A percentile compares a stretch with the other conserved stretches of the same genome.
These are phyloP conservation scores for Gossypium sturtianum DNA, from an alignment of 345 rosid species.

Conservation along the genomic window DNA sequence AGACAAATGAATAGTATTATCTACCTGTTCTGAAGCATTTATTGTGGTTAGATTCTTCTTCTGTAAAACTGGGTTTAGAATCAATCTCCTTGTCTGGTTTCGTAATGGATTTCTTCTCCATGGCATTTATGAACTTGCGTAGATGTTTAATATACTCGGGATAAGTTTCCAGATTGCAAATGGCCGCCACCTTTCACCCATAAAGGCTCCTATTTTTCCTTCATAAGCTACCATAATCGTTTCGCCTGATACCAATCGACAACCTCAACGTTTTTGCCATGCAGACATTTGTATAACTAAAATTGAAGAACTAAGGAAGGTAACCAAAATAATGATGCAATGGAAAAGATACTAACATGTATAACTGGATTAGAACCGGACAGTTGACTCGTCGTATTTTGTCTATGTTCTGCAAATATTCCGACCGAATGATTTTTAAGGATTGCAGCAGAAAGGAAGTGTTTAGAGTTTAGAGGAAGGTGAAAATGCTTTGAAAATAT, in stretches of 20 bases:
- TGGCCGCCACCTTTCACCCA: slow-evolving; percentile 98
- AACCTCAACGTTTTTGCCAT: slow-evolving; percentile 90
- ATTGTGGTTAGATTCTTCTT: slow-evolving; percentile 39
- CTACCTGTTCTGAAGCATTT: slow-evolving; percentile 49
- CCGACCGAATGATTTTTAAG: slow-evolving; percentile 1
- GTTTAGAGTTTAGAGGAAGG: not conserved
- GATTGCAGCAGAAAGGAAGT: not conserved
- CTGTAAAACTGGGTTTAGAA: slow-evolving; percentile 50
- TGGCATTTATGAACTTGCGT: slow-evolving; percentile 67
- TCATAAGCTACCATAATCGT: slow-evolving; percentile 84
- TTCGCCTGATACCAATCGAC: slow-evolving; percentile 88
- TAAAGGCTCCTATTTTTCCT: slow-evolving; percentile 82
- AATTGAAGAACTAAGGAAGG: not conserved
- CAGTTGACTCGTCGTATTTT: slow-evolving; percentile 80
- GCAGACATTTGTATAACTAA: slow-evolving; percentile 11
- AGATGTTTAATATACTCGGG: slow-evolving; percentile 90
- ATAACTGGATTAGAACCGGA: slow-evolving; percentile 90
- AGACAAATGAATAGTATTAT: not conserved
- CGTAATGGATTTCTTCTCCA: slow-evolving; percentile 76
- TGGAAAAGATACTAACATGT: slow-evolving; percentile 55
- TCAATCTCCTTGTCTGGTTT: slow-evolving; percentile 41
- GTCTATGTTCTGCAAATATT: slow-evolving; percentile 78
- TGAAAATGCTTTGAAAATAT: slow-evolving; percentile 56
- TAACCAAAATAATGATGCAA: not conserved
- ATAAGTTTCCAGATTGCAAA: slow-evolving; percentile 85